Percentiles rank a stretch among this genome's conserved stretches.
phyloP scores from a whole-genome alignment of 1,284 basidiomycete species.

The Fomitopsis schrenkii region DNA sequence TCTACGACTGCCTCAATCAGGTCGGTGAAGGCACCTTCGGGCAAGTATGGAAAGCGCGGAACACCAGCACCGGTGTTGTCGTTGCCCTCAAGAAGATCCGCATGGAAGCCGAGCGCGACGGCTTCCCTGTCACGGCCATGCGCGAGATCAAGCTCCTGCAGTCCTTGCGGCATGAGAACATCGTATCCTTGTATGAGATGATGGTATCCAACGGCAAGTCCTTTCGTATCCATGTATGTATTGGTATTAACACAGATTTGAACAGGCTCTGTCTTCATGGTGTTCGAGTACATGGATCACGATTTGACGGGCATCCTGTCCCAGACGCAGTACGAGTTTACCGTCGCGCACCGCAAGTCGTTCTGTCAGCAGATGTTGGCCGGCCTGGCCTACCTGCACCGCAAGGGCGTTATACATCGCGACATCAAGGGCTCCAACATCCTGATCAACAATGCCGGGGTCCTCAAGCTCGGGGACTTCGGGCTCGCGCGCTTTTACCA shows the following conservation, averaged over 20 bases:
- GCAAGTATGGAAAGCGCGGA: slow-evolving; percentile 97
- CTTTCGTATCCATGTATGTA: not conserved
- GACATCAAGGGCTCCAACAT: slow-evolving; percentile 99
- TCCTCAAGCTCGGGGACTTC: slow-evolving; percentile 96
- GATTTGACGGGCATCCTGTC: slow-evolving; percentile 95
- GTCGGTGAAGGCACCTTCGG: slow-evolving; percentile 99
- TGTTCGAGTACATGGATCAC: slow-evolving; percentile 99
- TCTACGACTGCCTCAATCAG: slow-evolving; percentile 89
- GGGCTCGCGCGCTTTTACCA: slow-evolving; percentile 97
- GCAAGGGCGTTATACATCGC: slow-evolving; percentile 93
- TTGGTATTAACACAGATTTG: not conserved
- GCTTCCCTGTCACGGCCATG: slow-evolving; percentile 99
- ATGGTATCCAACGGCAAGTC: slow-evolving; percentile 90
- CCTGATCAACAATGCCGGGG: slow-evolving; percentile 88
- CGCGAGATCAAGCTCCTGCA: slow-evolving; percentile 98
- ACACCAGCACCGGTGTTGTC: slow-evolving; percentile 67
- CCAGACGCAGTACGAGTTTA: slow-evolving; percentile 84
- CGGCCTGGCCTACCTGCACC: slow-evolving; percentile 92
- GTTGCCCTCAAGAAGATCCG: slow-evolving; percentile 97
- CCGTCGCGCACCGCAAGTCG: slow-evolving; percentile 89
- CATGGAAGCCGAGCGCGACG: slow-evolving; percentile 97
- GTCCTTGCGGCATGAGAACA: slow-evolving; percentile 84
- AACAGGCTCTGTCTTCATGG: slow-evolving; percentile 95
- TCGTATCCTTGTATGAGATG: slow-evolving; percentile 93
- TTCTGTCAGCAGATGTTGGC: slow-evolving; percentile 92